Evolutionary conservation across 495 filamentous ascomycete species (phyloP), one percentile per base, ranked within the genome.

Genomic region (Penicillium canescens): DNA sequence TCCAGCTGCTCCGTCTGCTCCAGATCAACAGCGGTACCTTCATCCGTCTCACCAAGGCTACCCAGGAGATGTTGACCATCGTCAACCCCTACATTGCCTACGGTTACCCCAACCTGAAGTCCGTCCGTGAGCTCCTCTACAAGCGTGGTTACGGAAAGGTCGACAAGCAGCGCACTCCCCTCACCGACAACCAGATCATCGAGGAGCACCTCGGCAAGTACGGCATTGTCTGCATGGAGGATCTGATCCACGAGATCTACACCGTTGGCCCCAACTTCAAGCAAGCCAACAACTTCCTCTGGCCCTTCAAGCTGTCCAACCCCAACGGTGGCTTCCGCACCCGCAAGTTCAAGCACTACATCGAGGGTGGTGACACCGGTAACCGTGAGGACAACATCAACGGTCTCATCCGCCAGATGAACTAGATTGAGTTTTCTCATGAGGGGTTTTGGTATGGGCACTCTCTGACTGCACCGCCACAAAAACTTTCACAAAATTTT

Each of bases 21-120:
- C 94, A 98, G 82, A 98, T 98, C 88, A 98, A 98, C 91, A 97
- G 94, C 78, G 95, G 93, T 78, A 89, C 96, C 78, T 98, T 98
- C 80, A 79, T 98, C 73, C 89, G 87, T 67, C 81, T 97, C 64
- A 98, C 91, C 79, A 98, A 98, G 89, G 94, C 94, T 52, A 98
- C 95, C 68, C 74, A 86, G 63, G 92, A 96, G 85, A 97, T 97
- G 92, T 82, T 97, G 71, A 96, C 92, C 81, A 85, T 96, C 63
- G 90, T 96, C 77, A 92, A 97, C 83, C 92, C 92, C 66, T 97
- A 90, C 85, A 88, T 98, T 67, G 93, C 95, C 72, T 98, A 97
- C 73, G 95, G 94, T 71, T 96, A 96, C 82, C 95, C 94, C 78
- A 96, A 96, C 83, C 87, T 97, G 59, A 98, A 98, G 88, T 87